Percentiles rank a stretch among this genome's conserved stretches.
These are phyloP conservation scores for Cryptococcus sp. DNA, from an alignment of 1,284 basidiomycete species.

Conservation along the genomic window DNA sequence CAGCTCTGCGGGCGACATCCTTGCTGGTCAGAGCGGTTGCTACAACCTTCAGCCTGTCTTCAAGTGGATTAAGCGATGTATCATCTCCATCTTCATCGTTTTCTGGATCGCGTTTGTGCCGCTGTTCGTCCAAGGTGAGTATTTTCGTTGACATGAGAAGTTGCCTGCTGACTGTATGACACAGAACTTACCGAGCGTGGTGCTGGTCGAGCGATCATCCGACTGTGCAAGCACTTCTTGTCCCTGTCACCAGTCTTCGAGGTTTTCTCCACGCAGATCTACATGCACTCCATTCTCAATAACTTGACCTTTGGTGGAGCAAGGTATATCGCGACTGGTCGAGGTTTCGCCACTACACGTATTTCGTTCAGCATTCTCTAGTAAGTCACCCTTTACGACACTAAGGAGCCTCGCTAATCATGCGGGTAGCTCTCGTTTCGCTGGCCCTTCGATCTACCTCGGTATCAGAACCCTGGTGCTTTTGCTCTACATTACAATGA, in stretches of 20 bases:
- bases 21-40: conserved; percentile 77
- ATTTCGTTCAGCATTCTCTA: conserved; percentile 91
- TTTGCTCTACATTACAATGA: conserved; percentile 85
- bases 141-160: neutral
- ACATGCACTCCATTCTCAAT: conserved; percentile 90
- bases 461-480: conserved; percentile 88
- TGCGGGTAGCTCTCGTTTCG: conserved; percentile 72
- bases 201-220: conserved; percentile 80
- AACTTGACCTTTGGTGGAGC: conserved; percentile 95
- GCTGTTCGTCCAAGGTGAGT: conserved; percentile 84
- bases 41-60: conserved; percentile 88
- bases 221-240: conserved; percentile 85
- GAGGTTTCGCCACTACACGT: conserved; percentile 92
- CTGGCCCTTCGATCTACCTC: conserved; percentile 92
- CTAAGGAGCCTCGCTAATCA: conserved; percentile 7
- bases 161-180: conserved; percentile 4
- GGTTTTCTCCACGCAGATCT: conserved; percentile 94
- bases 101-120: conserved; percentile 94
- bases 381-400: conserved; percentile 18
- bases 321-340: conserved; percentile 97
- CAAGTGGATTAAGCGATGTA: conserved; percentile 89
- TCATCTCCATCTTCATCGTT: conserved; percentile 94
- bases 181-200: conserved; percentile 90
- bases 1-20: conserved; percentile 67
- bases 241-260: conserved; percentile 94